Base-by-base conservation (phyloP, 202 grass and related monocot genomes). In the Setaria viridis region DNA sequence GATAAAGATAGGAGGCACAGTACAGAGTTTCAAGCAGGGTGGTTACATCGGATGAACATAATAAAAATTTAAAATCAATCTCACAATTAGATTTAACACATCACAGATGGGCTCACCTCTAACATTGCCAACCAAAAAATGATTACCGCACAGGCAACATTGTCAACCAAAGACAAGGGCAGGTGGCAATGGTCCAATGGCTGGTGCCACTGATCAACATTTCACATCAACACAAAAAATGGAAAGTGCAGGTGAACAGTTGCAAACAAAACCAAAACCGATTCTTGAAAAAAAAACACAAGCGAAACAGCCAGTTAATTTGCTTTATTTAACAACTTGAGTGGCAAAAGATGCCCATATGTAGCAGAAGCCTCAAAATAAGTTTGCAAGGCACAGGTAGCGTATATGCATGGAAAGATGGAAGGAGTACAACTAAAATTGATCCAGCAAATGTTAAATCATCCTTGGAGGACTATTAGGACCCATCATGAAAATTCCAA, bases 281-380 rank as follows among this genome's bases (percentile, higher is more conserved):
- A 34, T 46, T 3, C 42, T 25, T 0, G 51, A 82, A 59, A 67
- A 39, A 4, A 17, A 59, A 51, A 48, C 4, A 6, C 3, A 34
- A 39, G 11, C 19, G 9, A 29, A 58, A 62, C 17, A 11, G 11
- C 0, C 35, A 91, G 77, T 85, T 82, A 77, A 79, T 73, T 78
- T 85, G 49, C 7, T 85, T 91, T 88, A 88, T 91, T 91, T 54
- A 78, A 81, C 64, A 77, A 78, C 46, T 82, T 76, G 29, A 72
- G 70, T 50, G 77, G 73, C 33, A 15, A 49, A 76, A 42, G 35
- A 86, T 65, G 46, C n/a, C 32, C 41, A 74, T 68, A 51, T 79
- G 34, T 51, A 25, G 37, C 74, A 57, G 6, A 41, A 68, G 70
- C 46, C 34, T 56, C 65, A 58, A 50, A 81, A 88, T 21, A 85